A percentile compares a stretch with the other conserved stretches of the same genome.
Evolutionary conservation across 805 yeast species (phyloP).

Genomic region (Suhomyces vadensis): DNA sequence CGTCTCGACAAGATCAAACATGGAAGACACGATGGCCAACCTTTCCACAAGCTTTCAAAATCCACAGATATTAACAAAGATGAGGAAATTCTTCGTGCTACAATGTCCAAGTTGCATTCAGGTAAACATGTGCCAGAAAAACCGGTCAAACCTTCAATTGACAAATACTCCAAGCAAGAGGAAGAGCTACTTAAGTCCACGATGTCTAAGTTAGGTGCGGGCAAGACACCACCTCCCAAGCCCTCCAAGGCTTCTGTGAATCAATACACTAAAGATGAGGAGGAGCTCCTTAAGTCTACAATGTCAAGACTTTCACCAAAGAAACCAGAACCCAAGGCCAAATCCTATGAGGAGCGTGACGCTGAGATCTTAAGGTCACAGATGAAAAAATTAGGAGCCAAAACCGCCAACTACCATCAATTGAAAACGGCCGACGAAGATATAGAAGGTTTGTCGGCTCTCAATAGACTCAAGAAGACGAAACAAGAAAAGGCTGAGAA

Average conservation of each 20-base stretch:
- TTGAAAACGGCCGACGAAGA: conserved; percentile 9
- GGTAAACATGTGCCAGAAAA: conserved; percentile 9
- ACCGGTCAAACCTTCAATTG: conserved; percentile 21
- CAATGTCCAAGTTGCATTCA: conserved; percentile 6
- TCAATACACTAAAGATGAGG: conserved; percentile 17
- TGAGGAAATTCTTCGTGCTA: not conserved
- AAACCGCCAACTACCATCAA: conserved; percentile 5
- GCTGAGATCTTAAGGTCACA: conserved; percentile 25
- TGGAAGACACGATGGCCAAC: not conserved
- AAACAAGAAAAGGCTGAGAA: conserved; percentile 1
- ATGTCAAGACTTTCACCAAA: conserved; percentile 16
- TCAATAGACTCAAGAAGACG: conserved; percentile 13
- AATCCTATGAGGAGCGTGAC: conserved; percentile 22
- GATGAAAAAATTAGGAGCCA: conserved; percentile 23
- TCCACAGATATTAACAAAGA: conserved; percentile 7
- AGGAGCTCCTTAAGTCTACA: conserved; percentile 18
- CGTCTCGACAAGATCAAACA: conserved; percentile 6
- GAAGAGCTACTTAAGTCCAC: conserved; percentile 17
- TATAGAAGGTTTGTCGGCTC: conserved; percentile 19
- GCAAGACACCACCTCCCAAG: conserved; percentile 9
- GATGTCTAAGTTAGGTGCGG: conserved; percentile 12
- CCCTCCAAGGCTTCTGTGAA: conserved; percentile 15
- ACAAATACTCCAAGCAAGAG: conserved; percentile 16
- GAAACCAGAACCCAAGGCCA: conserved; percentile 7
- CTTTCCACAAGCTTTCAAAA: not conserved